Conservation (phyloP, 495 filamentous ascomycete genomes). For the Xylaria bambusicola region DNA sequence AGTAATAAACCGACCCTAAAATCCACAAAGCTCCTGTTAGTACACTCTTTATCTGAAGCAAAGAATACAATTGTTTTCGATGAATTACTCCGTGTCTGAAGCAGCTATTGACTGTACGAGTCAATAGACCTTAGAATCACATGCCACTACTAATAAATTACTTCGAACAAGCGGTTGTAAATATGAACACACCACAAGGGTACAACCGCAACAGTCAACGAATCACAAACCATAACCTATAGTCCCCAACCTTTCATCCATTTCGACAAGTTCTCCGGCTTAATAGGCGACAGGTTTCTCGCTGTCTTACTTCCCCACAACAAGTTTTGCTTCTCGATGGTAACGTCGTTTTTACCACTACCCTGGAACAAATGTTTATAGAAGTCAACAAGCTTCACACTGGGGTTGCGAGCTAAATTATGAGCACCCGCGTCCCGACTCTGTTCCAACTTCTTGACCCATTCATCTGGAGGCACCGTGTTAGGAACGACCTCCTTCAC, state of each 20-base stretch:
- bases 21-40: no score
- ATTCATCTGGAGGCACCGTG: constrained; percentile 18
- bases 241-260: constrained; percentile 33
- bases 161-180: no score
- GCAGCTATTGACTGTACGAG: no score
- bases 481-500: constrained; percentile 21
- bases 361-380: constrained; percentile 26
- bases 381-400: constrained; percentile 29
- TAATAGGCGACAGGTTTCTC: constrained; percentile 24
- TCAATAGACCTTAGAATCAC: no score
- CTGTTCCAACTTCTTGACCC: constrained; percentile 28
- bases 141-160: no score
- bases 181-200: not conserved
- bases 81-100: no score
- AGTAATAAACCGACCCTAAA: no score
- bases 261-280: constrained; percentile 28
- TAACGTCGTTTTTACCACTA: constrained; percentile 13
- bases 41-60: no score
- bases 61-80: no score
- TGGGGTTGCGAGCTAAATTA: constrained; percentile 24
- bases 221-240: not conserved
- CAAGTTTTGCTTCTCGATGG: constrained; percentile 23
- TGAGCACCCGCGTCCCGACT: constrained; percentile 19
- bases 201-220: not conserved
- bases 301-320: constrained; percentile 28